phyloP scores from a whole-genome alignment of 1,284 basidiomycete genomes.

The Laetiporus sulphureus region DNA sequence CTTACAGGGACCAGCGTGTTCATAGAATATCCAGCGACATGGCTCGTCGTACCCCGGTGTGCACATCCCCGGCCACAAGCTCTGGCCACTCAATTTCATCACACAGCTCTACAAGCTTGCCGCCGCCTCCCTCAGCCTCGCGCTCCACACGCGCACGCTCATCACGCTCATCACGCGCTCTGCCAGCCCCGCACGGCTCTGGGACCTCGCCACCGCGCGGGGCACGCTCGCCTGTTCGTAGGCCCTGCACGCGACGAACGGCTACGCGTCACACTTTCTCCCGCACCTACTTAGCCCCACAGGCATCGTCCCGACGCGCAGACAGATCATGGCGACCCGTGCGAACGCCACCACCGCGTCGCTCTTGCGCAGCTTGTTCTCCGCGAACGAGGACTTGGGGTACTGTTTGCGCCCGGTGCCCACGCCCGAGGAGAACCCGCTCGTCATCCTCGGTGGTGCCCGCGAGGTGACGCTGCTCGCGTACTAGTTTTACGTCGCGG shows the following conservation, averaged over 20 bases:
- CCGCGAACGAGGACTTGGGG: conserved; percentile 47
- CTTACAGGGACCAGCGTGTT: not conserved
- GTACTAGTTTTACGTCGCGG: conserved; percentile 48
- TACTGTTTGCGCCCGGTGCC: conserved; percentile 72
- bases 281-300: conserved; percentile 46
- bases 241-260: conserved; percentile 79
- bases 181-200: conserved; percentile 26
- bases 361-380: conserved; percentile 21
- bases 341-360: conserved; percentile 35
- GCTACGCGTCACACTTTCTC: conserved; percentile 61
- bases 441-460: conserved; percentile 73
- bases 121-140: conserved; percentile 33
- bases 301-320: conserved; percentile 67
- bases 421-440: conserved; percentile 27
- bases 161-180: conserved; percentile 39
- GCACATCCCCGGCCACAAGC: conserved; percentile 47
- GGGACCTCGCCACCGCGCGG: conserved; percentile 51
- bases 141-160: conserved; percentile 65
- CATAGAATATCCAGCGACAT: conserved; percentile 37
- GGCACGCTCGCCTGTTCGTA: conserved; percentile 50
- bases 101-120: conserved; percentile 52
- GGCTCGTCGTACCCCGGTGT: conserved; percentile 50
- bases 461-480: conserved; percentile 37
- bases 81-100: conserved; percentile 77
- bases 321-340: conserved; percentile 62